A percentile compares a stretch with the other conserved stretches of the same genome.
phyloP scores from a whole-genome alignment of 176 grass and related monocot species.

The Avena eriantha region DNA sequence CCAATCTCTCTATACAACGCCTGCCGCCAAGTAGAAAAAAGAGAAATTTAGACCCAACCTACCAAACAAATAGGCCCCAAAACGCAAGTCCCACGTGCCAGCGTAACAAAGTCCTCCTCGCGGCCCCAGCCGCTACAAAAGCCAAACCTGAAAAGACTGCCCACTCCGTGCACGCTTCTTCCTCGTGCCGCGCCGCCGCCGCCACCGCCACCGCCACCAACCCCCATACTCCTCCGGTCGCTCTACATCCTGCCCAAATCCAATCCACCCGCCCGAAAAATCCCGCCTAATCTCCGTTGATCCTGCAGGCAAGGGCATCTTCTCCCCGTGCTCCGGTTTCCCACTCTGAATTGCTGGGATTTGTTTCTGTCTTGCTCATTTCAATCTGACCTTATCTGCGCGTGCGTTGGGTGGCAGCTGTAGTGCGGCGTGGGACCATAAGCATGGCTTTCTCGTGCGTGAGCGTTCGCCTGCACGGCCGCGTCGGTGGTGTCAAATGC shows the following conservation, averaged over 20 bases:
- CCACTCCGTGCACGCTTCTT: not conserved
- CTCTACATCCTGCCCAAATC: not conserved
- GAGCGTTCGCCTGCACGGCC: slow-evolving; percentile 28
- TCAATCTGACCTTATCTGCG: slow-evolving; percentile 27
- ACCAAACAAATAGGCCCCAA: not conserved
- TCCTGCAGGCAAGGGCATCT: not conserved
- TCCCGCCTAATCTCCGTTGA: not conserved
- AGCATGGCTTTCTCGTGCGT: slow-evolving; percentile 56
- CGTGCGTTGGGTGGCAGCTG: not conserved
- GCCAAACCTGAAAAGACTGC: not conserved
- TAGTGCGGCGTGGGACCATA: slow-evolving; percentile 22
- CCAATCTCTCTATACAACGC: too few species aligned
- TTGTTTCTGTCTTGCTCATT: not conserved
- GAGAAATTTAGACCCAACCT: too few species aligned
- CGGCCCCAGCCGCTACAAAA: not conserved
- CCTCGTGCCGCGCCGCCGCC: slow-evolving; percentile 33
- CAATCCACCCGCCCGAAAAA: not conserved
- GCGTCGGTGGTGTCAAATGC: slow-evolving; percentile 38
- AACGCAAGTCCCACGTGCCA: not conserved
- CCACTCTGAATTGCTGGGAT: not conserved
- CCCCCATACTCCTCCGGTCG: not conserved
- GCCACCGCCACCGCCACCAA: too few species aligned
- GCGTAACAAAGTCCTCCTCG: not conserved
- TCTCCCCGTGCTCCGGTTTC: not conserved
- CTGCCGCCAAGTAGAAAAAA: too few species aligned